Base-by-base conservation (phyloP, 2,329 filamentous ascomycete genomes). In the Thermoascus crustaceus region DNA sequence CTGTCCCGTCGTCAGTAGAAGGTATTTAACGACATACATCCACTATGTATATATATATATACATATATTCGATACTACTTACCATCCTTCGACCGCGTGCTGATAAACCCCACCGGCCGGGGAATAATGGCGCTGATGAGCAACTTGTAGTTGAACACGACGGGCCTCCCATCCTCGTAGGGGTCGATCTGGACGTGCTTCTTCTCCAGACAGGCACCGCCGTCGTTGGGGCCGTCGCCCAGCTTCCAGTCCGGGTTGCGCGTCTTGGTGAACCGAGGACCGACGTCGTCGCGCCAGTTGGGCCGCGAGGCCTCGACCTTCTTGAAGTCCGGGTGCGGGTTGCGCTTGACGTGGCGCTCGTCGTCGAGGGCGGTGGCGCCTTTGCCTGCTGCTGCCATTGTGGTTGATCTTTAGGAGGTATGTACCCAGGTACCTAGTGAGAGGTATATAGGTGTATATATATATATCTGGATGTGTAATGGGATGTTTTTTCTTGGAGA, bases 131-230 rank as follows among this genome's bases (percentile, higher is more conserved):
- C 76, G 17, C 76, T 81, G 61, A 93, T 91, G 41, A 93, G 69
- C 10, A 94, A 73, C 62, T 91, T 93, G 73, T 94, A 94, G 70
- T 94, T 93, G 65, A 73, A 75, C 1, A 66, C 61, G 0, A 76
- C 61, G 0, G 75, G 71, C 1, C 85, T 72, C 27, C 76, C 80
- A 14, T 74, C 63, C 34, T 69, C 78, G 57, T 86, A 78, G 0
- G 86, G 86, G 59, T 91, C 79, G 50, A 93, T 89, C 52, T 76
- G 64, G 45, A 86, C 61, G 63, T 91, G 83, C 1, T 62, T 54
- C 37, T 73, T 71, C 30, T 61, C 47, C 39, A 71, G 49, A 37
- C 56, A 50, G 24, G 56, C 57, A n/a, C 66, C 64, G 14, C 55
- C 47, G 44, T 55, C 49, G 19, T 48, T 60, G 5, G 44, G 48